These are phyloP conservation scores for Suhomyces choctaworum DNA, from an alignment of 1,139 yeast species.

Conservation along the genomic window DNA sequence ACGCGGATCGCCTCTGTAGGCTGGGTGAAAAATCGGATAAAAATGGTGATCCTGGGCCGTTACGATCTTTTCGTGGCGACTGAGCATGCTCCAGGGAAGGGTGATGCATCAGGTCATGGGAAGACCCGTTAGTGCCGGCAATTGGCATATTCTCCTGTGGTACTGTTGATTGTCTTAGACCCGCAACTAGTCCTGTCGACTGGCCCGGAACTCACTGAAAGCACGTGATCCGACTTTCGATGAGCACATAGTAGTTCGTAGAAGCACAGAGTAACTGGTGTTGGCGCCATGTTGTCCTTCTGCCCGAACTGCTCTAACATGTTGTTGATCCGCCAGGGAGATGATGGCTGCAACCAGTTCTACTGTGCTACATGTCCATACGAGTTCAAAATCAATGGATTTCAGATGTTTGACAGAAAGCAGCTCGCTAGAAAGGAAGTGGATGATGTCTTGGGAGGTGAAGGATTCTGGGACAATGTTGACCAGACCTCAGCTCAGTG, in stretches of 20 bases:
- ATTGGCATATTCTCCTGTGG: too few species aligned
- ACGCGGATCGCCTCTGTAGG: neutral
- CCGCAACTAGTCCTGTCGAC: too few species aligned
- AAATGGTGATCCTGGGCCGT: constrained; percentile 1
- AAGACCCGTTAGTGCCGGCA: too few species aligned
- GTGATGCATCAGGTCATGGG: too few species aligned
- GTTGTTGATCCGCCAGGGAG: constrained; percentile 56
- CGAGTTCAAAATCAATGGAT: constrained; percentile 80
- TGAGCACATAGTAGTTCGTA: too few species aligned
- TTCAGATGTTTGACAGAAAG: constrained; percentile 83
- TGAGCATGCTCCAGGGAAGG: too few species aligned
- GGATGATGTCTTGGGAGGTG: constrained; percentile 96
- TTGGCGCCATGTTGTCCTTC: constrained; percentile 74
- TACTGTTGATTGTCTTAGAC: too few species aligned
- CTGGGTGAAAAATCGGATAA: neutral
- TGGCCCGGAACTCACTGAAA: too few species aligned
- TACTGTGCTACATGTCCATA: constrained; percentile 95
- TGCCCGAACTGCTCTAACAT: constrained; percentile 93
- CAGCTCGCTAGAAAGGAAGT: constrained; percentile 82
- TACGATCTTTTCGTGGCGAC: too few species aligned
- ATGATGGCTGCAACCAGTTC: constrained; percentile 52
- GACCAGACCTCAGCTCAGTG: constrained; percentile 90
- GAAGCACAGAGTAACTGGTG: too few species aligned
- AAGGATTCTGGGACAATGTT: constrained; percentile 98
- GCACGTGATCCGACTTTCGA: too few species aligned